Evolutionary conservation across 768 basidiomycete species (phyloP), one percentile per base, ranked within the genome.

Genomic region (Hysterangium stoloniferum): DNA sequence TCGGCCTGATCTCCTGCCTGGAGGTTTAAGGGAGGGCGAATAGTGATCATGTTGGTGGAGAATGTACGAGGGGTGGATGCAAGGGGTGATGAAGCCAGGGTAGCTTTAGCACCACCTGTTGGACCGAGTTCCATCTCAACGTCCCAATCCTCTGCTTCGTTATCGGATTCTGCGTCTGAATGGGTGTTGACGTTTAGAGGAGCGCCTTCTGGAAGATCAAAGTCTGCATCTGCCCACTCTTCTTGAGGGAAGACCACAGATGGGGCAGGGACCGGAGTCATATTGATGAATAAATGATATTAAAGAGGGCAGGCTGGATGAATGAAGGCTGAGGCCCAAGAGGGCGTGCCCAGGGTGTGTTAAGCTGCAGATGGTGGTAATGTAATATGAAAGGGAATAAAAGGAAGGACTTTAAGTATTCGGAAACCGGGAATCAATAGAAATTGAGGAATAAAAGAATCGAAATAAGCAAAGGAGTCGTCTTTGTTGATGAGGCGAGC

Each of bases 151-250:
- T 85, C 78, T 54, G 78, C 76, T 45, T 72, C 61, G 38, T 76
- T 78, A 71, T 84, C 82, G 19, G 75, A 74, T 56, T 77, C 76
- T 15, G 68, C 65, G 56, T 73, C 76, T 20, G 55, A 43, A 22
- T 73, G 74, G 32, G 82, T 66, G n/a, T n/a, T n/a, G n/a, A n/a
- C n/a, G 57, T 82, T 78, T 45, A 87, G 75, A 43, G 78, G 71
- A 42, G 77, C 77, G 36, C 78, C 87, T 42, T 91, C 88, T 48
- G 84, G 82, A 19, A 91, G 70, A 63, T 89, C 88, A 62, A 91
- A 90, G 67, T 91, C 88, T 54, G 84, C 84, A 65, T 91, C 88
- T 37, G 78, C 75, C 87, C 88, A 91, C 70, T 89, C 86, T 67
- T 91, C 87, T 55, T 77, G 76, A 49, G 74, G 64, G 33, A 72